Evolutionary conservation across 495 filamentous ascomycete genomes (phyloP), one percentile per base, ranked within the genome.

Genomic region (Penicilliopsis zonata): DNA sequence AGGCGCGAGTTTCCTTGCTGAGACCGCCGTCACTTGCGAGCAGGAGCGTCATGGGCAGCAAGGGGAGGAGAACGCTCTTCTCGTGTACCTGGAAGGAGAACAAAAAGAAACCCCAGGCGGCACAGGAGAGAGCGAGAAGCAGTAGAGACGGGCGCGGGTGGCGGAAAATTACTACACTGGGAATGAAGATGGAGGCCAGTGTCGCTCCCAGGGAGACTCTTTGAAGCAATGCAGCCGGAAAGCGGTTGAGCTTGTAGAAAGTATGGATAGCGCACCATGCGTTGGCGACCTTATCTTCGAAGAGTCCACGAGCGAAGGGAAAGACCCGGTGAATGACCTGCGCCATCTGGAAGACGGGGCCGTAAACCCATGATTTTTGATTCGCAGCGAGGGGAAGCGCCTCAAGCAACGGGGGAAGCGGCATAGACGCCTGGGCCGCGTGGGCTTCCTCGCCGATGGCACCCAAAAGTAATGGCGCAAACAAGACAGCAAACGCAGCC

Each of bases 261-360:
- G 87, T 76, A 53, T 96, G 88, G 31, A 86, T 61, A 9, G 85
- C 78, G 51, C 90, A 98, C 90, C 90, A 98, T 45, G 94, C 74
- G 44, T 98, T 98, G 39, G 90, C 90, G 19, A 98, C 90, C 53
- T 98, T 98, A 61, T 96, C 90, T 61, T 98, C 90, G 48, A 95
- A 98, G 17, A 96, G 65, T 13, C 90, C 90, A 17, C 90, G 76
- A 9, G 86, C 74, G 44, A 98, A 96, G 5, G 90, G 90, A 46
- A 98, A 94, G 22, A 95, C 67, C n/a, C 90, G 78, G 45, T 90
- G 78, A 18, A 94, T 54, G 37, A 80, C 72, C 53, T 98, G 90
- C 2, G 75, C 61, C 8, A 87, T 30, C 53, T 94, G 83, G 46
- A 87, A 74, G 5, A 84, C 42, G 21, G 78, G 40, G 0, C 79